These are phyloP conservation scores for Vitis vinifera DNA, from an alignment of 164 flowering plant genomes.

Conservation along the genomic window DNA sequence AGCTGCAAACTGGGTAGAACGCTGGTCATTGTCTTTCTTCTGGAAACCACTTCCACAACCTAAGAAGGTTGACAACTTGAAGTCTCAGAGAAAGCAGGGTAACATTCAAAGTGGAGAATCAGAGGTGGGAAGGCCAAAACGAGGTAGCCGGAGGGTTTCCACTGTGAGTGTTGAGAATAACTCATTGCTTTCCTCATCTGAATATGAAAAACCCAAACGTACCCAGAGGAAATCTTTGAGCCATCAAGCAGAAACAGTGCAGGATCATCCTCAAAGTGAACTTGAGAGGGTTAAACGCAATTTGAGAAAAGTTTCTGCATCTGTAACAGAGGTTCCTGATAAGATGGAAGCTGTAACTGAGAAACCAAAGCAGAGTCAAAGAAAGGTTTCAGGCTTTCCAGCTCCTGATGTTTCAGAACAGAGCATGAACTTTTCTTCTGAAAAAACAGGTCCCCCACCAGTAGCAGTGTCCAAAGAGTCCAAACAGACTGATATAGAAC, in stretches of 20 bases:
- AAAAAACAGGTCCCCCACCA: conserved; percentile 13
- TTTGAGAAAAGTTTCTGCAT: conserved; percentile 36
- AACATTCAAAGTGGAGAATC: conserved; percentile 23
- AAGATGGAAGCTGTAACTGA: conserved; percentile 22
- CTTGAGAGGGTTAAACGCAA: conserved; percentile 47
- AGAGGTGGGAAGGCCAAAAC: conserved; percentile 43
- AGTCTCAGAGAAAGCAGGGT: conserved; percentile 41
- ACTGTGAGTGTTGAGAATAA: conserved; percentile 33
- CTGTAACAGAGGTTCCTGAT: conserved; percentile 14
- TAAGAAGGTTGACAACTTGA: conserved; percentile 31
- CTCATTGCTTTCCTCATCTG: conserved; percentile 28
- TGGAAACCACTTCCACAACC: conserved; percentile 54
- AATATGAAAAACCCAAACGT: conserved; percentile 37
- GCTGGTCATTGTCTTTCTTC: conserved; percentile 65
- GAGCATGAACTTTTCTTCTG: conserved; percentile 4
- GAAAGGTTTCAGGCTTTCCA: conserved; percentile 5
- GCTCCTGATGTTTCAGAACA: conserved; percentile 23
- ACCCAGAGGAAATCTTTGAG: conserved; percentile 20
- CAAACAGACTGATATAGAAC: no score
- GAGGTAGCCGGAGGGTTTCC: conserved; percentile 40
- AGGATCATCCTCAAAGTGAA: conserved; percentile 37
- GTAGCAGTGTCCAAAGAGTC: conserved; percentile 4
- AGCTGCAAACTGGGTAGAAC: conserved; percentile 73
- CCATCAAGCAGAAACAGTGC: conserved; percentile 23
- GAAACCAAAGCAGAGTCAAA: conserved; percentile 23